phyloP scores from a whole-genome alignment of 2,329 filamentous ascomycete genomes.

The Diaporthe humulicola region DNA sequence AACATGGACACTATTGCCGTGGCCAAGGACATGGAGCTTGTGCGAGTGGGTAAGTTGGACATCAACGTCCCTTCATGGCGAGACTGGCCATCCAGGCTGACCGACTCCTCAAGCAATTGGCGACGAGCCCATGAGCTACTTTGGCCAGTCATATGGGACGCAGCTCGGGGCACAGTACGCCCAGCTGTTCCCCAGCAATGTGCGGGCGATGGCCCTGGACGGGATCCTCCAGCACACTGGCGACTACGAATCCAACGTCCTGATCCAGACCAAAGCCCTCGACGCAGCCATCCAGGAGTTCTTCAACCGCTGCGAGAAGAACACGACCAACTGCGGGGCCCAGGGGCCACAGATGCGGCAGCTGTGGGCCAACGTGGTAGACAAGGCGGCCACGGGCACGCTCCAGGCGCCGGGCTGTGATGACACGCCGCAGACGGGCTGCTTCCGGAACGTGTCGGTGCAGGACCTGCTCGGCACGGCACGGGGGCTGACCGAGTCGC shows the following conservation, averaged over 20 bases:
- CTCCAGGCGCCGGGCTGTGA: constrained; percentile 53
- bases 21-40: constrained; percentile 52
- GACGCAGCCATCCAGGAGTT: constrained; percentile 52
- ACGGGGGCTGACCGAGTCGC: constrained; percentile 12
- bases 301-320: constrained; percentile 52
- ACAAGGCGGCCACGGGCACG: constrained; percentile 48
- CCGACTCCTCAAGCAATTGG: constrained; percentile 51
- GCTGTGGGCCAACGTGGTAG: constrained; percentile 46
- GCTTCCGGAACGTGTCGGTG: constrained; percentile 44
- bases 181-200: constrained; percentile 56
- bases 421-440: constrained; percentile 52
- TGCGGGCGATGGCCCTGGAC: constrained; percentile 58
- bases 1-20: constrained; percentile 57
- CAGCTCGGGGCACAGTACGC: constrained; percentile 59
- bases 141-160: constrained; percentile 60
- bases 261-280: constrained; percentile 53
- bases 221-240: constrained; percentile 58
- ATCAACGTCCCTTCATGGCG: background rate
- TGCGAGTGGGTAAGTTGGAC: constrained; percentile 12
- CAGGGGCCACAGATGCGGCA: constrained; percentile 47
- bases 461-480: constrained; percentile 48
- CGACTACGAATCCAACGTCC: constrained; percentile 50
- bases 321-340: constrained; percentile 48
- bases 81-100: background rate
- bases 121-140: constrained; percentile 52